Conservation (phyloP, 768 basidiomycete species). For the Cyathus striatus region DNA sequence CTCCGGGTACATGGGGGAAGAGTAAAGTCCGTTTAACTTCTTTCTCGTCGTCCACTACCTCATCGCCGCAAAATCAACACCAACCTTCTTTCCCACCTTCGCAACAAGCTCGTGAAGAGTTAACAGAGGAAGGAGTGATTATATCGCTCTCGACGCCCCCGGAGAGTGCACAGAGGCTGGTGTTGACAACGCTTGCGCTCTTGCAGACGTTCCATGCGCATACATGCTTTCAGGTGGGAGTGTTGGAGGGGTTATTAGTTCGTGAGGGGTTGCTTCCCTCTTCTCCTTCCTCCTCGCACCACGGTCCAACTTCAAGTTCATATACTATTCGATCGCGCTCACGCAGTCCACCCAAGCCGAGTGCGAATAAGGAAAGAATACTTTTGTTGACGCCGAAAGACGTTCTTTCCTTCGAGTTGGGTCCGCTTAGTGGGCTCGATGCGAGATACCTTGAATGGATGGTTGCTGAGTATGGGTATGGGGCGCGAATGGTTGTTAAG, state of each 20-base stretch:
- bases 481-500: conserved; percentile 33
- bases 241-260: conserved; percentile 31
- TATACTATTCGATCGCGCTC: conserved; percentile 2
- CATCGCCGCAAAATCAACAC: conserved; percentile 19
- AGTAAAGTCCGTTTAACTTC: too few relatives aligned
- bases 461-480: conserved; percentile 56
- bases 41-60: conserved; percentile 1
- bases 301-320: not conserved
- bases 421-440: conserved; percentile 67
- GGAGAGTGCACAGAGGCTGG: conserved; percentile 1
- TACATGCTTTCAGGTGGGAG: conserved; percentile 51
- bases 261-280: conserved; percentile 5
- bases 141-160: not conserved
- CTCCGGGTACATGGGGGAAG: conserved; percentile 22
- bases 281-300: not conserved
- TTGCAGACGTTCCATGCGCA: conserved; percentile 68
- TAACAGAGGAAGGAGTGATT: not conserved
- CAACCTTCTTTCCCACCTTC: conserved; percentile 17
- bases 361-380: too few relatives aligned
- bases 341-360: not conserved
- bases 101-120: not conserved
- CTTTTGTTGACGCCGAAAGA: conserved; percentile 56
- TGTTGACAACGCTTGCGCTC: conserved; percentile 47
- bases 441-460: conserved; percentile 79
- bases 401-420: conserved; percentile 63